Evolutionary conservation across 306 rosid genomes (phyloP).

Genomic region (Castanea crenata): DNA sequence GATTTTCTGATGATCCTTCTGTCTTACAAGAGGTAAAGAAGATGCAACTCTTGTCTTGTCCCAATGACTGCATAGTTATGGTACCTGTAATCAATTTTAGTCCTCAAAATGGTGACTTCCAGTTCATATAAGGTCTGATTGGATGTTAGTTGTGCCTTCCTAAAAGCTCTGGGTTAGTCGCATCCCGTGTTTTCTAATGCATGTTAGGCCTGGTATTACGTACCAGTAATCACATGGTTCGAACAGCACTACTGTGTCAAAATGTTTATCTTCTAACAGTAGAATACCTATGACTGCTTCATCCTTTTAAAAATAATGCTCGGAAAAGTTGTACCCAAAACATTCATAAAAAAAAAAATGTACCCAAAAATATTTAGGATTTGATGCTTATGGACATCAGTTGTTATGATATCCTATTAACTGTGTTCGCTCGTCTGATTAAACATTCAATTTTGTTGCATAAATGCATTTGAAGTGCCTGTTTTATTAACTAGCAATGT

Average conservation of each 20-base stretch:
- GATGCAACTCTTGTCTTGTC: conserved; percentile 16
- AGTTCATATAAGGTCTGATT: neutral
- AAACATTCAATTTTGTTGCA: neutral
- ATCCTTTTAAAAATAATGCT: neutral
- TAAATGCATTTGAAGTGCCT: neutral
- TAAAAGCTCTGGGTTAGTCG: neutral
- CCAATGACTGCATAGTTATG: conserved; percentile 2
- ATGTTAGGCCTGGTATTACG: neutral
- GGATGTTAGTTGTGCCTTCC: neutral
- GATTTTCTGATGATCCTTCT: conserved; percentile 70
- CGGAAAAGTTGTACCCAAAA: neutral
- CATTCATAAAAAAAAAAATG: neutral
- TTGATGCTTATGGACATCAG: neutral
- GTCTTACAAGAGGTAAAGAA: conserved; percentile 84
- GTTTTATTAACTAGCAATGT: conserved; percentile 10
- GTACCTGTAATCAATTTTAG: neutral
- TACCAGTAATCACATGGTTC: neutral
- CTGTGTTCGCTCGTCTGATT: neutral
- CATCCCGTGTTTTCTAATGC: neutral
- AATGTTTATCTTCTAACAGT: neutral
- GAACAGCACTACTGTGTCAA: too few relatives aligned
- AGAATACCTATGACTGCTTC: neutral
- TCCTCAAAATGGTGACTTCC: neutral
- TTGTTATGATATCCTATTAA: neutral
- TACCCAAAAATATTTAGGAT: neutral